Evolutionary conservation across 179 eudicot species (phyloP), one percentile per base, ranked within the genome.

Genomic region (Spergularia azorica): DNA sequence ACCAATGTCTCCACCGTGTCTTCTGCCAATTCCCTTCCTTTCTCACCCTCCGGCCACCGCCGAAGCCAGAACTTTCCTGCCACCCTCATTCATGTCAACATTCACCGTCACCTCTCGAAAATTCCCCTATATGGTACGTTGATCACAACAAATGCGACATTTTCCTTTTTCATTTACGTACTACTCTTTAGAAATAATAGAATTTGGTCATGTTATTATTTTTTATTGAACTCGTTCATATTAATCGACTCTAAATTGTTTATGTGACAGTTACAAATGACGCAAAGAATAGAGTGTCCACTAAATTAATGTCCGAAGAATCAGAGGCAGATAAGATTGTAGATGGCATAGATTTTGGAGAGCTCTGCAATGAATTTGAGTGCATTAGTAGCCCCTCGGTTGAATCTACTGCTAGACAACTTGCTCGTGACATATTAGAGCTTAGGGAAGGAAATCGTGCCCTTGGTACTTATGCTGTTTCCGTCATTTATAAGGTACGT

Each of bases 341-440:
- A 21, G 99, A 96, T 77, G 89, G 88, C 1, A 78, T 96, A 92
- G 84, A 92, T 73, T 96, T 96, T 67, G 98, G 96, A 36, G 93
- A 94, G 75, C 83, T 96, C n/a, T 96, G 99, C 85, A 85, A 94
- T 81, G 98, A 94, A 26, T 96, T 96, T 81, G 97, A 94, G 83
- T 96, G 99, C 86, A 87, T 86, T 21, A 96, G 99, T 79, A 96
- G 99, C 75, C 99, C 99, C 4, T 74, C 82, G 21, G 94, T 96
- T 38, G 98, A 96, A 85, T 91, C 99, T 58, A 91, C 93, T 2
- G 99, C 99, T 15, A 85, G 97, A 77, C 98, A 91, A 79, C 96
- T 96, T 76, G 98, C 72, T 0, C 92, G 99, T n/a, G 99, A 96
- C 68, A 96, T 96, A 81, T 83, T 96, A 68, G 89, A 96, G 83